Conservation (phyloP, 805 yeast genomes). For the Yarrowia sp. region DNA sequence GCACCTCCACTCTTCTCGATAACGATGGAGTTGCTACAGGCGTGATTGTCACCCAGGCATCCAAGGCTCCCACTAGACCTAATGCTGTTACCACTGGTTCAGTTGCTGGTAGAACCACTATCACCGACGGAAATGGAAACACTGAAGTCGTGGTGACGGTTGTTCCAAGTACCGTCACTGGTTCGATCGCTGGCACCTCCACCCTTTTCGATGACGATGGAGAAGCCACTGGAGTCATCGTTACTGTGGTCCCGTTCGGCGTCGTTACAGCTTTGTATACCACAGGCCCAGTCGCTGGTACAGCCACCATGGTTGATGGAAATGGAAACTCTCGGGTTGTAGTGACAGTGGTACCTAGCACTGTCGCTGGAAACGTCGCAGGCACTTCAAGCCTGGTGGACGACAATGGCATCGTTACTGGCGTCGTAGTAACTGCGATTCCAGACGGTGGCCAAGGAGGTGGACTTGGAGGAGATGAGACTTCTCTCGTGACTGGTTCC, state of each 20-base stretch:
- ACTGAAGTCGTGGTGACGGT: neutral
- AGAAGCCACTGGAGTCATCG: neutral
- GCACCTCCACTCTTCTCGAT: neutral
- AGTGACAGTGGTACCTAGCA: neutral
- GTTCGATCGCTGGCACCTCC: neutral
- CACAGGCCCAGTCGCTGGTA: neutral
- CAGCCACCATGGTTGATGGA: neutral
- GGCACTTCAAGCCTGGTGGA: slow-evolving; percentile 1
- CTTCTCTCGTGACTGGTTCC: neutral
- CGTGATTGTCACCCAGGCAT: neutral
- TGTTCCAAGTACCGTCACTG: neutral
- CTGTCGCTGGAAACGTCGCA: neutral
- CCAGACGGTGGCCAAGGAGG: no score
- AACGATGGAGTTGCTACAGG: neutral
- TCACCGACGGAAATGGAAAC: neutral
- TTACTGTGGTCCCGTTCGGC: neutral
- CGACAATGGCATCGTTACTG: neutral
- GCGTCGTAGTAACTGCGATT: neutral
- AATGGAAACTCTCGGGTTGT: neutral
- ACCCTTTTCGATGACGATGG: neutral
- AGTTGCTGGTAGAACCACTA: neutral
- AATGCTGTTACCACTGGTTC: neutral
- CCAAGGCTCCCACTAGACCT: neutral
- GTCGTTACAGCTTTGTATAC: neutral
- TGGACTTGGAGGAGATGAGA: no score